A percentile compares a stretch with the other conserved stretches of the same genome.
Evolutionary conservation across 1,139 yeast species (phyloP).

Genomic region (Candida pseudoviswanathii): DNA sequence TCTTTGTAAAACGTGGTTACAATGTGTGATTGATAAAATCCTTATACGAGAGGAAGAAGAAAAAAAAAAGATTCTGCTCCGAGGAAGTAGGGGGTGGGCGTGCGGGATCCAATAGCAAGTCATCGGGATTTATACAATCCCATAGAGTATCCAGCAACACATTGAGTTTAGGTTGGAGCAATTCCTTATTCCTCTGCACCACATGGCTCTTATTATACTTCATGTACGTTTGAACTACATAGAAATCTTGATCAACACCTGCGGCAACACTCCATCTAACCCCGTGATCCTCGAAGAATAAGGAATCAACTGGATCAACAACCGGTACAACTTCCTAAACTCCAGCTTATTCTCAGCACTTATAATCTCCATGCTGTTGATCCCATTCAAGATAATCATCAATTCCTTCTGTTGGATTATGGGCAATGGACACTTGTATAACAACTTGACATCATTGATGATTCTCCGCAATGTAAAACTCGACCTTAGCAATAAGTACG

Average conservation of each 20-base stretch:
- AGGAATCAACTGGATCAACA: constrained; percentile 31
- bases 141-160: too few relatives aligned
- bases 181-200: too few relatives aligned
- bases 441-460: constrained; percentile 34
- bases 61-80: too few relatives aligned
- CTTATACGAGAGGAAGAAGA: too few relatives aligned
- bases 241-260: constrained; percentile 8
- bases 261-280: constrained; percentile 13
- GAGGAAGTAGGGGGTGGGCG: too few relatives aligned
- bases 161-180: too few relatives aligned
- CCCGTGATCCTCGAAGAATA: constrained; percentile 24
- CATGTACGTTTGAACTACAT: not conserved
- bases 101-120: too few relatives aligned
- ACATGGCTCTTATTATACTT: not conserved
- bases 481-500: constrained; percentile 31
- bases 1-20: too few relatives aligned
- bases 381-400: constrained; percentile 27
- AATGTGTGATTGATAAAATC: too few relatives aligned
- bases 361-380: constrained; percentile 16
- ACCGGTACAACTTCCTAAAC: constrained; percentile 19
- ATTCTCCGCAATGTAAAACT: constrained; percentile 39
- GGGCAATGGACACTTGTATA: constrained; percentile 36
- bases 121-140: too few relatives aligned
- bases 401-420: constrained; percentile 40
- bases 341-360: constrained; percentile 9